Base-by-base conservation (phyloP, 2,329 filamentous ascomycete genomes). In the Coniosporium tulheliwenetii region DNA sequence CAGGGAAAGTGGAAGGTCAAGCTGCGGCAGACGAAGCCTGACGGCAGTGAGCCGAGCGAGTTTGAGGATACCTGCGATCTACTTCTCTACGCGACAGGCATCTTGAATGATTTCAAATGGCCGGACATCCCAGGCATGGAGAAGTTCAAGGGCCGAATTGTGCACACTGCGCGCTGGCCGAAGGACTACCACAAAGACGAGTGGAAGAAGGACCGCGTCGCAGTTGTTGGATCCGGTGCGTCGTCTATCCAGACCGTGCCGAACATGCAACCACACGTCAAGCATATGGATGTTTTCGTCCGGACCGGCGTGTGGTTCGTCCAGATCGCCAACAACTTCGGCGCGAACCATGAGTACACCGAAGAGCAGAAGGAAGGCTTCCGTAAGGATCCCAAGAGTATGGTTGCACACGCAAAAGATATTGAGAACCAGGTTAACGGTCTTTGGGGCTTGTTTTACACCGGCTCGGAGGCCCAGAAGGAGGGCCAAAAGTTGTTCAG, bases 1-100 rank as follows among this genome's bases (percentile, higher is more conserved):
- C 52, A 50, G 3, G 69, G 67, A 4, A 57, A 67, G 45, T 73
- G 69, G 70, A 60, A 56, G 8, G 62, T 73, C 10, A 66, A 62
- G 33, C 52, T 71, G 5, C 54, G 56, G n/a, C 58, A 70, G 42
- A 61, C 48, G 5, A 50, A 48, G 16, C 41, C 56, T 8, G 48
- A 50, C 41, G 57, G 55, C 0, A 55, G 58, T 10, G 49, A 55
- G 13, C 47, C 50, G 26, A 45, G 53, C 38, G 58, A 65, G 29
- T 64, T 64, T 37, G 57, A 62, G 30, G 65, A 68, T 8, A 51
- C 58, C 30, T 66, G 63, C 43, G 55, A 68, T 41, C 39, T 69
- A 2, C 45, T 68, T 2, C 48, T 69, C 1, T 59, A 67, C 40
- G 64, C 61, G 4, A 61, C 61, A 4, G 64, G 65, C 2, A 57